Evolutionary conservation across 306 rosid species (phyloP), one percentile per base, ranked within the genome.

Genomic region (peach (Prunus persica)): DNA sequence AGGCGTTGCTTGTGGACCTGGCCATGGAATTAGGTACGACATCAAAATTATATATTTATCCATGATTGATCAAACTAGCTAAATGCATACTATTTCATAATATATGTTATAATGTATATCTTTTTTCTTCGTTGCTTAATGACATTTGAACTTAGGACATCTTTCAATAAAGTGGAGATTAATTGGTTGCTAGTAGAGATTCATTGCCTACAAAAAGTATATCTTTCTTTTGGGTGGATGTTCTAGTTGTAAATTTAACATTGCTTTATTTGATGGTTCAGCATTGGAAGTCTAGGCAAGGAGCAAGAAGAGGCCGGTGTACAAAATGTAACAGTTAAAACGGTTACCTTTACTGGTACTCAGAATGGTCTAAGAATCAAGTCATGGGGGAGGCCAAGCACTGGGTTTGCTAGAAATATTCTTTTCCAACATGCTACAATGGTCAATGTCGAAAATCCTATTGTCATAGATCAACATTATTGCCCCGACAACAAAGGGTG

Each of bases 321-420:
- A 3, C 78, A 81, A 58, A 84, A 89, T 54, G 93, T 91, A 63
- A 88, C 93, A 3, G 89, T 89, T 1, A 84, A 45, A 76, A 64
- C 64, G 0, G 64, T 72, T 8, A 73, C 71, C 5, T 84, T 89
- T 47, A 62, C 55, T 0, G 78, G 81, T 8, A 86, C 90, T 8
- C 86, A 77, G 61, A 88, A 89, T 49, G 93, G 91, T 0, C 83
- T 87, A n/a, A 76, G 91, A 50, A 89, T 89, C 25, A 91, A 91
- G 73, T 76, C 93, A 7, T 87, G 91, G 93, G 91, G 89, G 3
- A 84, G 78, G 24, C 74, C 86, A 19, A 86, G 90, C 65, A 81
- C 65, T 72, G 90, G 90, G 1, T 89, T 83, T 12, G 89, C 79
- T 9, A 82, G 72, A 69, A 63, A 80, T 60, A 78, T 89, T 72